Evolutionary conservation across 2,329 filamentous ascomycete genomes (phyloP), one percentile per base, ranked within the genome.

Genomic region (Trichoderma hamatum): DNA sequence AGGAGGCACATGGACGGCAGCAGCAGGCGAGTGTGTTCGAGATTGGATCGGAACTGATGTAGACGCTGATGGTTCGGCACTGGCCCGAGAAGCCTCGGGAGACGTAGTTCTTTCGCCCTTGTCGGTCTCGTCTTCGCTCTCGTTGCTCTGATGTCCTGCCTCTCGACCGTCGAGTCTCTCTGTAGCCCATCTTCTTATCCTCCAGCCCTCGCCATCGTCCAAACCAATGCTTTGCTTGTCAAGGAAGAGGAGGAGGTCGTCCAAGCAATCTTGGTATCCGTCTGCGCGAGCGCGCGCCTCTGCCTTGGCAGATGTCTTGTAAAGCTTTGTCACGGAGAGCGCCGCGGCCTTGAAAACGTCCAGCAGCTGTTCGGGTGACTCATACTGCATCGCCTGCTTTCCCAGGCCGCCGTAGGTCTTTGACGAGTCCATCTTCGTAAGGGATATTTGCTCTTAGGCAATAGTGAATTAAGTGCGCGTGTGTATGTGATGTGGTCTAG

Each of bases 181-280:
- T 2, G 87, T 90, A 0, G 88, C 89, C 89, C 89, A 91, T 76
- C 82, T 82, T 67, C 88, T 82, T 67, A 90, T 82, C 70, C 81
- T 84, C 82, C 85, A 88, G 24, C 86, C 93, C 78, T 97, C 94
- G 16, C 92, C 92, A 78, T 96, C 92, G 59, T 86, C 87, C 14
- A 96, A 77, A 0, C 93, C 93, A 67, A 97, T 84, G 72, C 92
- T 89, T 76, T 94, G 90, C 76, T 88, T 91, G 77, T 98, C 94
- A 66, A 98, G 82, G 73, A 97, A 96, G 19, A 85, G 81, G n/a
- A 97, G 82, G 5, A 99, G 83, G 73, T 98, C 95, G 72, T 97
- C 93, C 46, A 99, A 83, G 46, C 94, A 96, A 77, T 98, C 94
- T 78, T 97, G 94, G 75, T 97, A 98, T 30, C 96, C 96, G 49